Evolutionary conservation across 1,284 basidiomycete genomes (phyloP), one percentile per base, ranked within the genome.

Genomic region (Pholiota adiposa): DNA sequence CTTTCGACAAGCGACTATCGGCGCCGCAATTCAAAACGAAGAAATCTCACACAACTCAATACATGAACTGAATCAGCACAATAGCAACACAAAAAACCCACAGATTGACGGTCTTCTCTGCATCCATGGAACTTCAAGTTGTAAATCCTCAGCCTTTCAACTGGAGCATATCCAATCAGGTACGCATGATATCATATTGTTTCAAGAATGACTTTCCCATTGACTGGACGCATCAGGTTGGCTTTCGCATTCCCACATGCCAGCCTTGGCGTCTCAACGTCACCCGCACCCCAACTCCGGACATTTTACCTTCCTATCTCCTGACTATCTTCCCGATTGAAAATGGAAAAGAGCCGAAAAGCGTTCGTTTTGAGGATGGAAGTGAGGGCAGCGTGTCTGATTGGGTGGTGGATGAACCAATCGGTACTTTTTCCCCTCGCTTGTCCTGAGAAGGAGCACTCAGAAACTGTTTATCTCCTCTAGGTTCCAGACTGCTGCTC

Each of bases 131-230:
- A 11, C 33, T 34, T 27, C 29, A 50, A 34, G 3, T 18, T 50
- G 18, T 14, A 8, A 50, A 31, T 19, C 16, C 11, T 9, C 29
- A 12, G 27, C 6, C 27, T 34, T 50, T 50, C 48, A 50, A 33
- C 48, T 50, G 48, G 48, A 50, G 29, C 18, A 31, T 50, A 34
- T 50, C 48, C 9, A 50, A 50, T 50, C 48, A 50, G 48, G 48
- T 50, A 33, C 7, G 43, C 43, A 27, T 50, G n/a, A 14, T 19
- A 18, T 34, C 29, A 18, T 21, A 4, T 33, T 3, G 14, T 33
- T 16, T 19, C 6, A 19, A 21, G 31, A 11, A 31, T 3, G n/a
- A 12, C n/a, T 29, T 7, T 36, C 33, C 7, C 11, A 18, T 38
- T 21, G 2, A 38, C 4, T n/a, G 19, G 36, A 38, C 34, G 25